Base-by-base conservation (phyloP, 768 basidiomycete species). In the Pholiota microspora region DNA sequence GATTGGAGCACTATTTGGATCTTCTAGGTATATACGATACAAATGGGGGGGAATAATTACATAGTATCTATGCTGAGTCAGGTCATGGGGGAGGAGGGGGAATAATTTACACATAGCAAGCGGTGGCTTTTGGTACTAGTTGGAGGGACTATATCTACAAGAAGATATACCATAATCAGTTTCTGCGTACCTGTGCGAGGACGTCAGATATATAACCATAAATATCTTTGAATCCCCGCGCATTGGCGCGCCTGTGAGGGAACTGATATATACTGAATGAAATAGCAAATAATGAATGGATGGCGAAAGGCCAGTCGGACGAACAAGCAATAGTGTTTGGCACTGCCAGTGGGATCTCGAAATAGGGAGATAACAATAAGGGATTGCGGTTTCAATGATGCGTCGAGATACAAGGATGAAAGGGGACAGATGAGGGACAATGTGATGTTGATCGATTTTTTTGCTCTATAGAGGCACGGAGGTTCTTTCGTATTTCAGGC, bases 401-500 rank as follows among this genome's bases (percentile, higher is more conserved):
- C 18, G 40, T 10, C 18, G 18, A 38, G 36, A 49, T 36, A 49
- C 47, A 40, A 28, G 36, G 18, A 49, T 36, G 36, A 34, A 16
- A 27, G 36, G 44, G 42, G 28, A 10, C 15, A 32, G 45, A 49
- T 12, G 31, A 15, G 50, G 34, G 36, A 6, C 8, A 16, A n/a
- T n/a, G 44, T 4, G 28, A 13, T 36, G 27, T n/a, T 29, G 46
- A 29, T 10, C 10, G 15, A n/a, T 15, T 49, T 32, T 13, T 35
- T 25, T 46, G 34, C 38, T 34, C 64, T 70, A 78, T n/a, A 79
- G 64, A 28, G 63, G 64, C 45, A 69, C 48, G 21, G 68, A 57
- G 18, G 71, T 71, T 54, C 74, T 67, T 64, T 74, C 69, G 59
- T 83, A 85, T 44, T 75, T 73, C 53, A 89, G 63, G 61, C 73